A percentile compares a stretch with the other conserved stretches of the same genome.
These are phyloP conservation scores for Penicillium maclennaniae DNA, from an alignment of 495 filamentous ascomycete species.

Conservation along the genomic window DNA sequence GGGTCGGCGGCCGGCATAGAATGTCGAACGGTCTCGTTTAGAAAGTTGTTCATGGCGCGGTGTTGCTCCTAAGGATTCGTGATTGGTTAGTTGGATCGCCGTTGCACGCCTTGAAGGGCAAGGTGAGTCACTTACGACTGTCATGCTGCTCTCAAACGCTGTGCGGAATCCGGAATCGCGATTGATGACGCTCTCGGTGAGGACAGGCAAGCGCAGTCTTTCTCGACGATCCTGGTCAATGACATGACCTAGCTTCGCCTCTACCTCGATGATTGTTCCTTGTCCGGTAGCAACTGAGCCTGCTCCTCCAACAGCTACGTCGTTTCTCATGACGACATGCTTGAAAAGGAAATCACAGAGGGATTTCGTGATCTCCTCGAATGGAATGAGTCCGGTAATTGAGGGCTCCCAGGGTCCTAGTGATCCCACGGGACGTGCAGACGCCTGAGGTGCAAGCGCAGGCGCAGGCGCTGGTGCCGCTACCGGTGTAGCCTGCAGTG, in stretches of 20 bases:
- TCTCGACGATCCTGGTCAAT: slow-evolving; percentile 65
- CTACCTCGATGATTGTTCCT: slow-evolving; percentile 78
- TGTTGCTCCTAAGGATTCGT: slow-evolving; percentile 61
- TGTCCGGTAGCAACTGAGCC: slow-evolving; percentile 50
- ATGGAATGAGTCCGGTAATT: slow-evolving; percentile 60
- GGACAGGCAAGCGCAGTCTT: slow-evolving; percentile 60
- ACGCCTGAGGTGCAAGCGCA: neutral
- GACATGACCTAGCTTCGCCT: slow-evolving; percentile 82
- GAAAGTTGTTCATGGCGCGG: slow-evolving; percentile 67
- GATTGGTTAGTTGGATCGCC: slow-evolving; percentile 9
- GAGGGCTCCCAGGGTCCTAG: slow-evolving; percentile 71
- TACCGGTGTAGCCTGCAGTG: slow-evolving; percentile 1
- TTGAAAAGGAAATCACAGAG: slow-evolving; percentile 73
- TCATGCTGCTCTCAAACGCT: slow-evolving; percentile 80
- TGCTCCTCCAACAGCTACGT: slow-evolving; percentile 43
- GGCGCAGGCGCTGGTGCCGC: neutral
- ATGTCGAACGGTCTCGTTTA: slow-evolving; percentile 64
- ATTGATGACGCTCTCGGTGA: slow-evolving; percentile 62
- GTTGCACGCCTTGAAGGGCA: neutral
- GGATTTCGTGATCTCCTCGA: slow-evolving; percentile 61
- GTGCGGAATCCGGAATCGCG: slow-evolving; percentile 46
- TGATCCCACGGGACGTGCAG: slow-evolving; percentile 20
- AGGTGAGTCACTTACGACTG: slow-evolving; percentile 54
- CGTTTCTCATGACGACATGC: slow-evolving; percentile 58
- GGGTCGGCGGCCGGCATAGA: slow-evolving; percentile 36